Percentiles rank a stretch among this genome's conserved stretches.
Evolutionary conservation across 2,329 filamentous ascomycete genomes (phyloP).

Genomic region (Venturia oleaginea): DNA sequence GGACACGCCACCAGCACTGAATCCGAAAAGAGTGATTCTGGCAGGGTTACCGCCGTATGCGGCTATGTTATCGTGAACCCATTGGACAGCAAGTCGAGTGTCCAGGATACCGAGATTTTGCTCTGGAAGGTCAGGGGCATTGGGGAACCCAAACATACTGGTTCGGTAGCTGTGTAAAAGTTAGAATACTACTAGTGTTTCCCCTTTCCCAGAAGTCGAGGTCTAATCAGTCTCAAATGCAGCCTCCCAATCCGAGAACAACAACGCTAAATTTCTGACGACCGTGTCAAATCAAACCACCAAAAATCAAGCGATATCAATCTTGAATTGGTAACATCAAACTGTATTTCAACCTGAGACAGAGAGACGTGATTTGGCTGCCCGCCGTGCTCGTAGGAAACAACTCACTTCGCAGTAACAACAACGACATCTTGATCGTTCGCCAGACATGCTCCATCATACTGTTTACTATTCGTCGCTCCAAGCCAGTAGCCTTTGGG

Average conservation of each 20-base stretch:
- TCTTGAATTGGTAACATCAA: too few relatives aligned
- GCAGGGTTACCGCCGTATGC: too few relatives aligned
- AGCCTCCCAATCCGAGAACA: too few relatives aligned
- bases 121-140: constrained; percentile 7
- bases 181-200: too few relatives aligned
- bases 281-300: neutral
- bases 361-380: too few relatives aligned
- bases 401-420: constrained; percentile 22
- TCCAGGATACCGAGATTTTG: constrained; percentile 20
- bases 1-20: constrained; percentile 19
- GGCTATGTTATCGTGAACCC: constrained; percentile 19
- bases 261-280: neutral
- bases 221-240: too few relatives aligned
- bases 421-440: constrained; percentile 24
- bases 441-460: constrained; percentile 23
- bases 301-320: too few relatives aligned
- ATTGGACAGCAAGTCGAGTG: constrained; percentile 19
- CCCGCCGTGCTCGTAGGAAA: too few relatives aligned
- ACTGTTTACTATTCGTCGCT: constrained; percentile 30
- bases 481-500: constrained; percentile 39
- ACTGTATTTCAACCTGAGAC: too few relatives aligned
- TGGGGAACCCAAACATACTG: constrained; percentile 16
- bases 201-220: too few relatives aligned
- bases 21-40: constrained; percentile 19
- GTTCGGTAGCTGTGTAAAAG: constrained; percentile 18